Base-by-base conservation (phyloP, 192 early-diverging fungal species). In the Gryganskiella cystojenkinii region DNA sequence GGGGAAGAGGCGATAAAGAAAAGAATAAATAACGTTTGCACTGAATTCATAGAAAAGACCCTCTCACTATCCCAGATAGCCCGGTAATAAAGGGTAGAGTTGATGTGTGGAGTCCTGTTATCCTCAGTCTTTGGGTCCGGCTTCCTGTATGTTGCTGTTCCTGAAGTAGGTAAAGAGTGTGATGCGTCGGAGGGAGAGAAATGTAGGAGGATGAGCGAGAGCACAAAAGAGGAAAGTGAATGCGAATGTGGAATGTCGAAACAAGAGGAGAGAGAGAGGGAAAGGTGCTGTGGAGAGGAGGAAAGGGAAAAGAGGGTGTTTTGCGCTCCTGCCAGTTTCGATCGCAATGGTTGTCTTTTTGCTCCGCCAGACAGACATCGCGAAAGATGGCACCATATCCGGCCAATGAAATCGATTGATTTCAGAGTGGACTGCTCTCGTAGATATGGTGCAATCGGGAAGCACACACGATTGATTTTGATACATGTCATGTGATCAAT, bases 321-420 rank as follows among this genome's bases (percentile, higher is more conserved):
- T 58, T 58, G 56, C 56, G 14, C 24, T 43, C 1, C 2, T 7
- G n/a, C 28, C 52, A 31, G 52, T 27, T 15, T 25, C 52, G 6
- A n/a, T 33, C 28, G 20, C 25, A 22, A 54, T 19, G 3, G 14
- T 30, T 52, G 3, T 52, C 14, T 28, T 56, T 33, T 6, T 28
- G 28, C 28, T 53, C 28, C 25, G 11, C 25, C 24, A 30, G 35
- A 35, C 55, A 10, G 35, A 25, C 19, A 56, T 60, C 58, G 58
- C 58, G 58, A 60, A 56, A 22, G 40, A 60, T 60, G 58, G 58
- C 58, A 60, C 58, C 58, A 60, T 60, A 60, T 60, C 58, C 58
- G 20, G 15, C 58, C 58, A 60, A 60, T 60, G 14, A 60, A 1
- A 56, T 35, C 9, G 15, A 3, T 22, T 33, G 22, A 35, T 56